phyloP scores from a whole-genome alignment of 495 filamentous ascomycete species.

The Talaromyces proteolyticus region DNA sequence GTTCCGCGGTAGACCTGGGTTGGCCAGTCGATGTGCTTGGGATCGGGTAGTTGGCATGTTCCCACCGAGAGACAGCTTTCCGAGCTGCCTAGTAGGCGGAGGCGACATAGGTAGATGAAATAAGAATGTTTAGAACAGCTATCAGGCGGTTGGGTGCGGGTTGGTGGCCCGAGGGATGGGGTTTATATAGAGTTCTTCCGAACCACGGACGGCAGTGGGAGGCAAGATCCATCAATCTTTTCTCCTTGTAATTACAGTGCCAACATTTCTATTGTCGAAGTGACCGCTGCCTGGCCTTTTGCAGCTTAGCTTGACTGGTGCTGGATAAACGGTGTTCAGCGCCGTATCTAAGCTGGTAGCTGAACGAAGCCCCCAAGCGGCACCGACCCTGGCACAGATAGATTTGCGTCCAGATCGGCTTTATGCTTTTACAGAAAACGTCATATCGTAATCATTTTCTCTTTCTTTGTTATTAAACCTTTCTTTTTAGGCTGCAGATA shows the following conservation, averaged over 20 bases:
- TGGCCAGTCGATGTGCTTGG: conserved; percentile 13
- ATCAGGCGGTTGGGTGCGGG: no score
- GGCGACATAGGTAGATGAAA: conserved; percentile 24
- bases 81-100: conserved; percentile 32
- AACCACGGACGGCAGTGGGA: not conserved
- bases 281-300: no score
- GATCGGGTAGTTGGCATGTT: conserved; percentile 23
- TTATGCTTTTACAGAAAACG: not conserved
- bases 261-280: no score
- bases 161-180: not conserved
- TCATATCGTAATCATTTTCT: not conserved
- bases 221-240: not conserved
- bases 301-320: no score
- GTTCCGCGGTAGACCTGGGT: no score
- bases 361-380: not conserved
- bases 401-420: not conserved
- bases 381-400: conserved; percentile 1
- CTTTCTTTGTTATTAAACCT: not conserved
- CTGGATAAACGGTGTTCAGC: no score
- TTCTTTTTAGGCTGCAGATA: conserved; percentile 10
- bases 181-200: conserved; percentile 1
- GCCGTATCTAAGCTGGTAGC: not conserved
- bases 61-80: conserved; percentile 29
- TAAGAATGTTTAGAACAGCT: not conserved
- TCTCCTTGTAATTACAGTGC: no score